Evolutionary conservation across 2,329 filamentous ascomycete species (phyloP).

Genomic region (Nemania serpens): DNA sequence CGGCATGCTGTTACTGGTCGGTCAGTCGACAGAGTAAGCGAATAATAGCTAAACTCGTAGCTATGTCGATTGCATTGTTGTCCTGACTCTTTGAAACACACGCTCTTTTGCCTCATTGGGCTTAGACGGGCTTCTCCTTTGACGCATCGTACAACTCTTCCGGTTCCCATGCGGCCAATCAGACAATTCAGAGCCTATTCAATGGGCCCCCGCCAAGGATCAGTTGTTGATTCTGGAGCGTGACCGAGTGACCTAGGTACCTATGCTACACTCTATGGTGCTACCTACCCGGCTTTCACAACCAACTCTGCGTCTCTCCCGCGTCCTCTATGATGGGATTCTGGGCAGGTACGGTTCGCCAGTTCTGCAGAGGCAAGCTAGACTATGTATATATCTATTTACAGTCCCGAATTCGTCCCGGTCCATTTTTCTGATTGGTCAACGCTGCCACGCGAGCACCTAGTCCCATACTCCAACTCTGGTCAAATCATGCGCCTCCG

Average conservation of each 20-base stretch:
- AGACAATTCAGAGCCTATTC: constrained; percentile 29
- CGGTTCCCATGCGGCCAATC: constrained; percentile 27
- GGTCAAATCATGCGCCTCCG: constrained; percentile 39
- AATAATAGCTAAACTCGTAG: constrained; percentile 14
- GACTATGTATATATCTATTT: not conserved
- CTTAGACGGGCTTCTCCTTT: constrained; percentile 25
- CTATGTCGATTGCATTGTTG: not conserved
- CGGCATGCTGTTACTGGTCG: constrained; percentile 24
- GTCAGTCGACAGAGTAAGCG: constrained; percentile 20
- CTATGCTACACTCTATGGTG: not conserved
- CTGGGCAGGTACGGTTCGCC: too few relatives aligned
- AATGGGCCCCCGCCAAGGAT: constrained; percentile 25
- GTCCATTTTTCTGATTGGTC: constrained; percentile 51
- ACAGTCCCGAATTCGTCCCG: constrained; percentile 24
- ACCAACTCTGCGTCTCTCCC: constrained; percentile 1
- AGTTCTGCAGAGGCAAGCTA: not conserved
- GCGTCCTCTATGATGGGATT: too few relatives aligned
- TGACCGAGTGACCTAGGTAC: not conserved
- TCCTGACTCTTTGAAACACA: constrained; percentile 21
- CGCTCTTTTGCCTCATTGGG: constrained; percentile 26
- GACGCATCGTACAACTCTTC: constrained; percentile 27
- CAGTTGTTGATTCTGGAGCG: constrained; percentile 29
- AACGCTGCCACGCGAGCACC: constrained; percentile 17
- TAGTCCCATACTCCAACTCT: constrained; percentile 29
- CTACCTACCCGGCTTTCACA: not conserved